Conservation (phyloP, 805 yeast genomes). For the Saturnispora dispora region DNA sequence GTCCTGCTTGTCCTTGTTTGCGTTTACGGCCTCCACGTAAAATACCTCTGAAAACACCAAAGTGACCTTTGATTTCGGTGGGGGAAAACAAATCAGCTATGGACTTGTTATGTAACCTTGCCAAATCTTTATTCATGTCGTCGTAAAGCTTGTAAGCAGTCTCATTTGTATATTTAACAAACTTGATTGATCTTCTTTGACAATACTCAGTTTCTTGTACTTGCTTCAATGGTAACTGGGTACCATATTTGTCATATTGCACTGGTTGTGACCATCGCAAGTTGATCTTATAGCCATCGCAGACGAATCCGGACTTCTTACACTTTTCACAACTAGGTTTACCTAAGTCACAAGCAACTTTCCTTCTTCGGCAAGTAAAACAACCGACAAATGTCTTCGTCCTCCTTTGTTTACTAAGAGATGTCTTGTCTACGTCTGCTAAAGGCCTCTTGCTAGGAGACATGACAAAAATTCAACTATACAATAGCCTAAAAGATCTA, state of each 20-base stretch:
- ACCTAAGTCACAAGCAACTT: conserved; percentile 69
- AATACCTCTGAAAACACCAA: conserved; percentile 65
- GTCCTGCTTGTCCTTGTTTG: neutral
- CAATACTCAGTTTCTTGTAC: conserved; percentile 40
- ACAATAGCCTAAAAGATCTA: no score
- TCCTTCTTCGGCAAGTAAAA: conserved; percentile 74
- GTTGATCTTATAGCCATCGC: conserved; percentile 79
- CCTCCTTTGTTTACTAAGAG: conserved; percentile 23
- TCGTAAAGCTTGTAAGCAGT: conserved; percentile 60
- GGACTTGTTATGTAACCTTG: conserved; percentile 41
- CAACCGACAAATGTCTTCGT: conserved; percentile 82
- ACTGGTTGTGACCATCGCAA: conserved; percentile 67
- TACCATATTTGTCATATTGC: conserved; percentile 39
- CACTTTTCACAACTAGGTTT: conserved; percentile 70
- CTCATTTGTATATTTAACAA: conserved; percentile 60
- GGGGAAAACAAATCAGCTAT: conserved; percentile 30
- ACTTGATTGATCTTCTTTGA: conserved; percentile 63
- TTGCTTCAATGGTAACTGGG: conserved; percentile 27
- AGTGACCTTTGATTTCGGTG: conserved; percentile 49
- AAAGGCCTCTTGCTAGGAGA: neutral
- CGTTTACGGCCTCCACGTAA: conserved; percentile 13
- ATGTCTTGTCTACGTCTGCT: neutral
- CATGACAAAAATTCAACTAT: neutral
- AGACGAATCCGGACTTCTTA: conserved; percentile 50
- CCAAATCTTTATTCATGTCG: conserved; percentile 69